Evolutionary conservation across 177 flowering plant species (phyloP), one percentile per base, ranked within the genome.

Genomic region (Viscum album): DNA sequence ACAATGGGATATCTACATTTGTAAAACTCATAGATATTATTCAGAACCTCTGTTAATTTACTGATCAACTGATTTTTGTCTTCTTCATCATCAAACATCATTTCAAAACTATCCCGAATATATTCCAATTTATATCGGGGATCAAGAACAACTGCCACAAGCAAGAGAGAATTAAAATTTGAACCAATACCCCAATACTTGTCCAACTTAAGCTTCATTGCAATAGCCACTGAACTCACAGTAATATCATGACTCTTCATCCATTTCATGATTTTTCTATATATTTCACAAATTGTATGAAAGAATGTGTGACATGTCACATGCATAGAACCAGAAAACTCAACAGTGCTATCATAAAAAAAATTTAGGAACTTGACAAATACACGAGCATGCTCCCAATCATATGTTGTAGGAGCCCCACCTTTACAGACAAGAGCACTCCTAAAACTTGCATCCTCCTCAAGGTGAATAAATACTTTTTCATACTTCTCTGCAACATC

Each of bases 291-390:
- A 34, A 50, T 54, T 31, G 31, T 26, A 37, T 31, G 33, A 35
- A 47, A 54, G 32, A 36, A 56, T 2, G 32, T 1, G 58, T 54
- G 54, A 3, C 56, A 66, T 1, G 74, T 71, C 16, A 24, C 47
- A 66, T 66, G 39, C 66, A 28, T 34, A n/a, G 74, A 66, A 7
- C 69, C 65, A 2, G 74, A 72, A 26, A 66, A 28, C 23, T 58
- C 28, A 31, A 43, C n/a, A 15, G 69, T 72, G 13, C 30, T 45
- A 35, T 37, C 54, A 23, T 54, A 59, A n/a, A 72, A 72, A 16
- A 34, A 26, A n/a, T 66, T 72, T 28, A 72, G n/a, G n/a, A 66
- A 72, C 7, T 65, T 47, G 10, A 64, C 43, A 64, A 52, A 64
- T 5, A 16, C 7, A 28, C 36, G 15, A 34, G 45, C 26, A 35